Conservation (phyloP, 495 filamentous ascomycete species). For the Penicillium malachiteum region DNA sequence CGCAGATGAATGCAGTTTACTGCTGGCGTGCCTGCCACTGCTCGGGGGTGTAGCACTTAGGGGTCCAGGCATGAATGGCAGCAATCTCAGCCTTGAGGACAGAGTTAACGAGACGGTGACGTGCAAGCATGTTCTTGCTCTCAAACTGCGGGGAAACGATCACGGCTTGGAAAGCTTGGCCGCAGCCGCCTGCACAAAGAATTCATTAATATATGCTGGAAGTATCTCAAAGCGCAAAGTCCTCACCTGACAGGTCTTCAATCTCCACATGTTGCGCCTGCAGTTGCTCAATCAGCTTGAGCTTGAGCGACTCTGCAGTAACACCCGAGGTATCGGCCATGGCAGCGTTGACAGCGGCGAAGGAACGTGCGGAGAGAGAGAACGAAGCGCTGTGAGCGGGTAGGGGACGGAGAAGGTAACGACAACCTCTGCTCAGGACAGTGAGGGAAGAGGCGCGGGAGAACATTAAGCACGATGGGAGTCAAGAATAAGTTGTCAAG, state of each 20-base stretch:
- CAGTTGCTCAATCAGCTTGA: conserved; percentile 68
- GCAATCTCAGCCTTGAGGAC: conserved; percentile 90
- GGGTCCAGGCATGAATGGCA: conserved; percentile 96
- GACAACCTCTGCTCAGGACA: conserved; percentile 45
- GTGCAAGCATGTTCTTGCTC: conserved; percentile 81
- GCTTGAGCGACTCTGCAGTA: conserved; percentile 65
- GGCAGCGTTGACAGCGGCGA: conserved; percentile 39
- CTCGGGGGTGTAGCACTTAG: conserved; percentile 92
- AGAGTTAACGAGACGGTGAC: conserved; percentile 86
- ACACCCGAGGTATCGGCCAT: conserved; percentile 59
- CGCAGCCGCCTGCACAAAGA: conserved; percentile 74
- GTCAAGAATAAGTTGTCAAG: not conserved
- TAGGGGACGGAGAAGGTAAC: conserved; percentile 37
- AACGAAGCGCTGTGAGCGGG: conserved; percentile 32
- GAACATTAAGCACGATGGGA: conserved; percentile 39
- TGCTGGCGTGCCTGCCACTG: conserved; percentile 78
- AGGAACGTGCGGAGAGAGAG: conserved; percentile 41
- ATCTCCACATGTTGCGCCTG: conserved; percentile 86
- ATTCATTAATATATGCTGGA: no score
- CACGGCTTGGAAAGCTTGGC: conserved; percentile 88
- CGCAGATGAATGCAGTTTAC: conserved; percentile 13
- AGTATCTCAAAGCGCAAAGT: not conserved
- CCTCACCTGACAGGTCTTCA: conserved; percentile 85
- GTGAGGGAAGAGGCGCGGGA: conserved; percentile 36
- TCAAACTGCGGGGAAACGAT: conserved; percentile 87